Evolutionary conservation across 306 rosid species (phyloP), one percentile per base, ranked within the genome.

Genomic region (Rosa lucieae): DNA sequence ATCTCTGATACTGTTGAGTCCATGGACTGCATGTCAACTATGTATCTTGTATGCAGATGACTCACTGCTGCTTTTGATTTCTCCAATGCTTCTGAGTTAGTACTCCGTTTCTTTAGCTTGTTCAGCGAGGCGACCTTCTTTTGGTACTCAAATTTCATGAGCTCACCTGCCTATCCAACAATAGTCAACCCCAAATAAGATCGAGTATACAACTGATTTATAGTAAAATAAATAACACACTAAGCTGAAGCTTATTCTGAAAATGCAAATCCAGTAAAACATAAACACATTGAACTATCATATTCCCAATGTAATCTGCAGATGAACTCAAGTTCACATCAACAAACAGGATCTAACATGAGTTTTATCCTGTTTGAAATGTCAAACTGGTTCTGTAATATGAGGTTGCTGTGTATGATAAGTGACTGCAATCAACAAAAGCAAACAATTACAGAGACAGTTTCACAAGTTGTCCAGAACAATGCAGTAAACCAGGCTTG

Each of bases 1-100:
- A 96, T 96, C 93, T 96, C 99, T 3, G 90, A 83, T 59, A 96
- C 97, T 14, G 99, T 96, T 46, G 99, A 96, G 83, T 96, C 99
- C 99, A 96, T 76, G 86, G 99, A 90, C 80, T 96, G 99, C 97
- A 96, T 93, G 83, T 96, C 99, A 53, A 96, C 99, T 77, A 93
- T 96, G 85, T 96, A 96, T 87, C 98, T 88, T 20, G 99, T 96
- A 78, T 93, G 99, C 86, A 96, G 89, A 84, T 88, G 98, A 82
- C 97, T 96, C 68, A 96, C 97, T 10, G 87, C 89, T 63, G 97
- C 98, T 84, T 96, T 93, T 51, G 96, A 87, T 84, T 96, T 96
- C 89, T 96, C 97, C 80, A 90, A 51, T 84, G 96, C 89, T 48
- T 93, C 97, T 66, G 92, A 81, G 73, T 89, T 91, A 74, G 80